phyloP scores from a whole-genome alignment of 441 rosid species.

The Biscutella auriculata region DNA sequence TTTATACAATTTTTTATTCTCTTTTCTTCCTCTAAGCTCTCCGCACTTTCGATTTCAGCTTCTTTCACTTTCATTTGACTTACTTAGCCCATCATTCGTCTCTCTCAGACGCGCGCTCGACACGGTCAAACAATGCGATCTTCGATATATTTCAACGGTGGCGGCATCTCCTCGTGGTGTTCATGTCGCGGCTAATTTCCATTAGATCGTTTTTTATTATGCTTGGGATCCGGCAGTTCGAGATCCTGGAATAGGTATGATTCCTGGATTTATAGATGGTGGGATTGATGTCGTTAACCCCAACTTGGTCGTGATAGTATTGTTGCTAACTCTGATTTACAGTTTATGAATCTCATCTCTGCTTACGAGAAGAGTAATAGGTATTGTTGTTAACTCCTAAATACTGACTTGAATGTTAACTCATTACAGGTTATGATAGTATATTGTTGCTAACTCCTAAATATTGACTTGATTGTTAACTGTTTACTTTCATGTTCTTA shows the following conservation, averaged over 20 bases:
- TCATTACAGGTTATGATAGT: too few relatives aligned
- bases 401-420: too few relatives aligned
- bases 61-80: conserved; percentile 56
- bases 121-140: conserved; percentile 17
- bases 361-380: too few relatives aligned
- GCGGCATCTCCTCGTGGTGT: conserved; percentile 24
- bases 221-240: conserved; percentile 56
- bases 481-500: too few relatives aligned
- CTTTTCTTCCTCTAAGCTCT: conserved; percentile 73
- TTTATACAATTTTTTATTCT: conserved; percentile 79
- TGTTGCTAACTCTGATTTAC: too few relatives aligned
- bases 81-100: conserved; percentile 31
- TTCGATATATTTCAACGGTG: neutral
- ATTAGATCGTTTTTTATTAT: conserved; percentile 71
- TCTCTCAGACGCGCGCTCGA: conserved; percentile 41
- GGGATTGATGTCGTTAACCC: conserved; percentile 27
- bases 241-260: conserved; percentile 30
- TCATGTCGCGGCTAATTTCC: conserved; percentile 49
- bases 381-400: too few relatives aligned
- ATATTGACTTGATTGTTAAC: too few relatives aligned
- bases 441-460: too few relatives aligned
- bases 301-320: conserved; percentile 68
- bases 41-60: conserved; percentile 29
- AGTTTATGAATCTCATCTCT: too few relatives aligned
- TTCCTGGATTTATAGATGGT: conserved; percentile 18